These are phyloP conservation scores for Gnaphalium uliginosum DNA, from an alignment of 129 eudicot species.

Conservation along the genomic window DNA sequence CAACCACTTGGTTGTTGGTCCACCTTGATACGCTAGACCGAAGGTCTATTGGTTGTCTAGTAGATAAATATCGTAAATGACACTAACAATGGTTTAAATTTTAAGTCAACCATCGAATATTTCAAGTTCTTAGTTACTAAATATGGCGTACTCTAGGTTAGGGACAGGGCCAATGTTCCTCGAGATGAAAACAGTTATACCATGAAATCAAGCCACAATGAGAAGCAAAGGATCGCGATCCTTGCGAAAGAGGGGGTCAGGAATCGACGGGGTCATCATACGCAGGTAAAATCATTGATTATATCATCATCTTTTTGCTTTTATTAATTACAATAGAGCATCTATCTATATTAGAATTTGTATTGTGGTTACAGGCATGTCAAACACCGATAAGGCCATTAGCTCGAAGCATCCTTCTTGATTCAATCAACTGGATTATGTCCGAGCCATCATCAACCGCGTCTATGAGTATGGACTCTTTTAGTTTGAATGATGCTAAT, in stretches of 20 bases:
- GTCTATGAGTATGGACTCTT: conserved; percentile 62
- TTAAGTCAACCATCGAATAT: not conserved
- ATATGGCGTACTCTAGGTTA: conserved; percentile 41
- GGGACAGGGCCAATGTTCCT: conserved; percentile 20
- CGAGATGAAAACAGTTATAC: conserved; percentile 32
- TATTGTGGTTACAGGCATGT: conserved; percentile 46
- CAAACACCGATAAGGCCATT: conserved; percentile 64
- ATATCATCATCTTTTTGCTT: not conserved
- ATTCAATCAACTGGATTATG: conserved; percentile 81
- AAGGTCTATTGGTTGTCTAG: not conserved
- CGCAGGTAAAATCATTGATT: conserved; percentile 45
- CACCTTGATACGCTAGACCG: too few species aligned
- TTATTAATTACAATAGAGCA: not conserved
- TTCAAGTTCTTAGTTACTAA: not conserved
- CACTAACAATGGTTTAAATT: not conserved
- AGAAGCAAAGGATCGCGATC: conserved; percentile 50
- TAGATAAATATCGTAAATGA: not conserved
- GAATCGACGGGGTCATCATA: conserved; percentile 60
- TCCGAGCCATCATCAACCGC: conserved; percentile 82
- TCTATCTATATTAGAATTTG: conserved; percentile 5
- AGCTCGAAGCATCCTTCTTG: conserved; percentile 71
- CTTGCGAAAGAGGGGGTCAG: conserved; percentile 77
- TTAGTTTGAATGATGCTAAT: conserved; percentile 45
- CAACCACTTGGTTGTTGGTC: too few species aligned
- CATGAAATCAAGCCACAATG: conserved; percentile 46